Evolutionary conservation across 805 yeast genomes (phyloP).

Genomic region (Teunomyces panamensis): DNA sequence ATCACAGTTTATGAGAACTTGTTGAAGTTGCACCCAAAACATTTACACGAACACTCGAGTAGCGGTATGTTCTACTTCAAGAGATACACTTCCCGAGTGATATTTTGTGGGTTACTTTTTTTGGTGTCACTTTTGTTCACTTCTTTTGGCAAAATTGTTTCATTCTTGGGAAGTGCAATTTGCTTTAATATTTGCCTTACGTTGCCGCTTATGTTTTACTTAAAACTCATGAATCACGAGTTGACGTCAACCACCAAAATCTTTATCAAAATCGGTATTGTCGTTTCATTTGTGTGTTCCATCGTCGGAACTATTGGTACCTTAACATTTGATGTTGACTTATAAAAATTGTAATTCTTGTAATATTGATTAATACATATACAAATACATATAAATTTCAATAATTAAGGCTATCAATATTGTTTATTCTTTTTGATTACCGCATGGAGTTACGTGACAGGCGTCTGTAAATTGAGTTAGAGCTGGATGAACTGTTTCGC

Average conservation of each 20-base stretch:
- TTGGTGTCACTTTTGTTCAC: conserved; percentile 63
- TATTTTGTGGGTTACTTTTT: conserved; percentile 58
- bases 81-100: conserved; percentile 25
- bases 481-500: not conserved
- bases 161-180: conserved; percentile 76
- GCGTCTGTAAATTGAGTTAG: not conserved
- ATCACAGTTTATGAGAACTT: conserved; percentile 59
- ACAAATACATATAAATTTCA: not conserved
- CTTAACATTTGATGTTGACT: conserved; percentile 7
- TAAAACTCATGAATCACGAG: conserved; percentile 48
- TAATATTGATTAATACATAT: not conserved
- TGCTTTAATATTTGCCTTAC: conserved; percentile 79
- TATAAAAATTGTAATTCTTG: not conserved
- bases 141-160: conserved; percentile 77
- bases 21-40: conserved; percentile 6
- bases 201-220: conserved; percentile 71
- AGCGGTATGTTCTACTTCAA: conserved; percentile 5
- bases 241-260: conserved; percentile 38
- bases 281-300: conserved; percentile 47
- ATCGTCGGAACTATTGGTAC: conserved; percentile 57
- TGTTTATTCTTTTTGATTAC: not conserved
- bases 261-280: conserved; percentile 42
- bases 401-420: not conserved
- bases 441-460: not conserved
- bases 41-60: not conserved